Evolutionary conservation across 2,329 filamentous ascomycete species (phyloP).

Genomic region (Fusarium annulatum): DNA sequence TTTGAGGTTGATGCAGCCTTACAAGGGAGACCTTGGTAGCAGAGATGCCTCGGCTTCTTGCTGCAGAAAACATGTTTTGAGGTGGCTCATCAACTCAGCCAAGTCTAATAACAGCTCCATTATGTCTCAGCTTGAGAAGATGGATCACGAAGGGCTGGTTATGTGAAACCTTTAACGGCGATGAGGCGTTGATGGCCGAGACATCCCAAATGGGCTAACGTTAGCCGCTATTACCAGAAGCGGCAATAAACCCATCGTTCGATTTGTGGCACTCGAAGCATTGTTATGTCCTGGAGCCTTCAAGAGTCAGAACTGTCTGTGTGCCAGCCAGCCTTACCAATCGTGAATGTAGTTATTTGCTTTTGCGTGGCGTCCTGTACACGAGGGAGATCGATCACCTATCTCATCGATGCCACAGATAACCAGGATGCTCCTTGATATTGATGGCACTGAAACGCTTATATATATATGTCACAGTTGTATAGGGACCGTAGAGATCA

Average conservation of each 20-base stretch:
- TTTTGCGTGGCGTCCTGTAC: conserved; percentile 11
- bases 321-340: conserved; percentile 28
- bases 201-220: conserved; percentile 26
- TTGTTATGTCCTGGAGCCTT: background rate
- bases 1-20: conserved; percentile 9
- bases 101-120: background rate
- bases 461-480: background rate
- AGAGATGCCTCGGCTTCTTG: background rate
- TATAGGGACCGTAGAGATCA: background rate
- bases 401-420: background rate
- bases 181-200: conserved; percentile 30
- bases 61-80: background rate
- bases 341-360: conserved; percentile 1
- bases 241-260: conserved; percentile 20
- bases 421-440: background rate
- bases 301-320: background rate
- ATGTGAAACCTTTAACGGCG: conserved; percentile 33
- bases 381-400: background rate
- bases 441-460: background rate
- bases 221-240: conserved; percentile 36
- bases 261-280: conserved; percentile 32
- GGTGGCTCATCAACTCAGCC: background rate
- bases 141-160: conserved; percentile 2
- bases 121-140: conserved; percentile 24
- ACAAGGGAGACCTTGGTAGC: background rate